Percentiles rank a stretch among this genome's conserved stretches.
Conservation (phyloP, 2,329 filamentous ascomycete species). For the Lizonia empirigonia region DNA sequence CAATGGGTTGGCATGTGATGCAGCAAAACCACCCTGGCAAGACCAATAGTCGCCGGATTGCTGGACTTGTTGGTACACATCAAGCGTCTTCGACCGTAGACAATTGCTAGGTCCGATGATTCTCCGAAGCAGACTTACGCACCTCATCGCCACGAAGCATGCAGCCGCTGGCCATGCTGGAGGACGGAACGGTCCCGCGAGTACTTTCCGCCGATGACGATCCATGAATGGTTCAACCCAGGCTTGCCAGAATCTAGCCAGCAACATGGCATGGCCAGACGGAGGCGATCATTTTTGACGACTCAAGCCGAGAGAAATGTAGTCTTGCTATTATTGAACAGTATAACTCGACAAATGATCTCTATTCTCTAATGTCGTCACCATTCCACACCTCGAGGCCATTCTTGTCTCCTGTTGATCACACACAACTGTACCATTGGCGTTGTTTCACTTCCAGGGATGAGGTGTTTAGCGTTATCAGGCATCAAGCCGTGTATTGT, state of each 20-base stretch:
- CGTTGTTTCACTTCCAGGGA: background rate
- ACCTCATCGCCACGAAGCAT: background rate
- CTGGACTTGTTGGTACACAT: background rate
- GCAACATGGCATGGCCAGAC: background rate
- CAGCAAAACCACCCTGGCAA: background rate
- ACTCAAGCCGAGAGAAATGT: background rate
- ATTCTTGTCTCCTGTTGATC: background rate
- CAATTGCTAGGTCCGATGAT: background rate
- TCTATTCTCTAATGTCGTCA: too few relatives aligned
- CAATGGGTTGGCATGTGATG: conserved; percentile 11
- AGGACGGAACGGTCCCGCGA: conserved; percentile 2
- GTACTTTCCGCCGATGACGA: conserved; percentile 6
- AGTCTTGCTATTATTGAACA: background rate
- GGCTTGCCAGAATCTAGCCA: background rate
- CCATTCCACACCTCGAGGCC: background rate
- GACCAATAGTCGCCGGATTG: background rate
- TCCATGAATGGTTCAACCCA: background rate
- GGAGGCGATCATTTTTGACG: background rate
- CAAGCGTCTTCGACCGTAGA: background rate
- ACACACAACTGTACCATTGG: background rate
- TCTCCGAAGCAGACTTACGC: background rate
- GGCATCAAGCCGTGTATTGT: conserved; percentile 17
- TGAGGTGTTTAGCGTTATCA: background rate
- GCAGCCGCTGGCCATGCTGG: background rate
- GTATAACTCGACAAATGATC: background rate